phyloP scores from a whole-genome alignment of 139 green algal genomes.

The Picochlorum sp. region DNA sequence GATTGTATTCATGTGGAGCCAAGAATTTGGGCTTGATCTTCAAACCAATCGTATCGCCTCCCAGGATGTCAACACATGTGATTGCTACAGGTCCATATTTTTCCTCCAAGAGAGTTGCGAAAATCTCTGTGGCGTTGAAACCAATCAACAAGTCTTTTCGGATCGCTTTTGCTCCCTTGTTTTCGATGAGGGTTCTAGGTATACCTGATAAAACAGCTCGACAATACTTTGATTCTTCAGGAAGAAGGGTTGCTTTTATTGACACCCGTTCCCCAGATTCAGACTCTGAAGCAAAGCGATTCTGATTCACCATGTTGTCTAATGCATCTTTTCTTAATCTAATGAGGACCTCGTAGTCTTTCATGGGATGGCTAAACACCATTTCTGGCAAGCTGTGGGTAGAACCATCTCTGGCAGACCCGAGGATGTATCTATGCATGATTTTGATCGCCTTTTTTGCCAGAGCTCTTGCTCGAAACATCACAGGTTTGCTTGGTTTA shows the following conservation, averaged over 20 bases:
- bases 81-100: slow-evolving; percentile 43
- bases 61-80: slow-evolving; percentile 45
- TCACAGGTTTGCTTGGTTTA: slow-evolving; percentile 8
- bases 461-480: slow-evolving; percentile 23
- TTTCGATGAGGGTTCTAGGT: slow-evolving; percentile 29
- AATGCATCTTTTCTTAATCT: slow-evolving; percentile 44
- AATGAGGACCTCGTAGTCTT: slow-evolving; percentile 54
- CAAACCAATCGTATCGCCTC: slow-evolving; percentile 44
- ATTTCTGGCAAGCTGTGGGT: neutral
- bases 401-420: neutral
- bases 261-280: neutral
- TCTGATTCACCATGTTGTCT: neutral
- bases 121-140: slow-evolving; percentile 54
- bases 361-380: slow-evolving; percentile 31
- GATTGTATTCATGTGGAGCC: slow-evolving; percentile 26
- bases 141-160: slow-evolving; percentile 64
- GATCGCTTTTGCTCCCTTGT: slow-evolving; percentile 28
- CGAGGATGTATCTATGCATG: slow-evolving; percentile 13
- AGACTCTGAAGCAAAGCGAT: neutral
- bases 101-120: slow-evolving; percentile 31
- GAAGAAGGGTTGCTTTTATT: neutral
- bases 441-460: slow-evolving; percentile 10
- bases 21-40: slow-evolving; percentile 44
- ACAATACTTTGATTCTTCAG: slow-evolving; percentile 3
- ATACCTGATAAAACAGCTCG: slow-evolving; percentile 30